Conservation (phyloP, 2,329 filamentous ascomycete species). For the Sporothrix sp. region DNA sequence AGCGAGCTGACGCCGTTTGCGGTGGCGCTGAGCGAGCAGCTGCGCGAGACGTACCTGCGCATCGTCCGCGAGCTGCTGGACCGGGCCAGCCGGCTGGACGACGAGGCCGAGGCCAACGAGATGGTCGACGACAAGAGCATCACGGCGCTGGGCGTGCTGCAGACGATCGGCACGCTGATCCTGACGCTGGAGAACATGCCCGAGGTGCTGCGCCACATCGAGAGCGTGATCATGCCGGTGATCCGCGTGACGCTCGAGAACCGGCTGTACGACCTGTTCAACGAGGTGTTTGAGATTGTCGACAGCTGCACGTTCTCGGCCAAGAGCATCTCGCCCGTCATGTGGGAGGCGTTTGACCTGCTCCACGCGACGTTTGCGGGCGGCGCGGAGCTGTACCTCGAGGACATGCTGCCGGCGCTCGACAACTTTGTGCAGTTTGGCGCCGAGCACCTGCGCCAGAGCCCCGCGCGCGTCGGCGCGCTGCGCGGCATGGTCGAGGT, state of each 20-base stretch:
- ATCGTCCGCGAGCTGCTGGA: conserved; percentile 89
- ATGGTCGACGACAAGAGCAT: conserved; percentile 98
- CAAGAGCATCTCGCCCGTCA: conserved; percentile 87
- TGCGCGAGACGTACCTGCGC: conserved; percentile 89
- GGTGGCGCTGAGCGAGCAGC: conserved; percentile 87
- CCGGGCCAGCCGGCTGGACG: conserved; percentile 67
- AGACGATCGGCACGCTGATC: conserved; percentile 96
- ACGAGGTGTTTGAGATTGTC: conserved; percentile 97
- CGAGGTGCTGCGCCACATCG: conserved; percentile 86
- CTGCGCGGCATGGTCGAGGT: conserved; percentile 90
- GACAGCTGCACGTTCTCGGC: conserved; percentile 98
- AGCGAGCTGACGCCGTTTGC: conserved; percentile 93
- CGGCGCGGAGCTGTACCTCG: conserved; percentile 90
- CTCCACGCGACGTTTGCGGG: conserved; percentile 97
- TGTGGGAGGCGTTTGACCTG: conserved; percentile 98
- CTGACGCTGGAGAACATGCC: conserved; percentile 94
- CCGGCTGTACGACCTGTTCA: conserved; percentile 95
- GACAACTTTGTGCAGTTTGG: conserved; percentile 98
- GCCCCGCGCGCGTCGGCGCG: conserved; percentile 76
- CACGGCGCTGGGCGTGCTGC: conserved; percentile 86
- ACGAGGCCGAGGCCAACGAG: conserved; percentile 74
- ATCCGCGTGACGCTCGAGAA: conserved; percentile 94
- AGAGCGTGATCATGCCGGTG: conserved; percentile 93
- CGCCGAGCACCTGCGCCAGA: conserved; percentile 66
- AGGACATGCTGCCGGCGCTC: conserved; percentile 95